Percentiles rank a stretch among this genome's conserved stretches.
Conservation (phyloP, 352 stramenopile genomes). For the Pythium folliculosum region DNA sequence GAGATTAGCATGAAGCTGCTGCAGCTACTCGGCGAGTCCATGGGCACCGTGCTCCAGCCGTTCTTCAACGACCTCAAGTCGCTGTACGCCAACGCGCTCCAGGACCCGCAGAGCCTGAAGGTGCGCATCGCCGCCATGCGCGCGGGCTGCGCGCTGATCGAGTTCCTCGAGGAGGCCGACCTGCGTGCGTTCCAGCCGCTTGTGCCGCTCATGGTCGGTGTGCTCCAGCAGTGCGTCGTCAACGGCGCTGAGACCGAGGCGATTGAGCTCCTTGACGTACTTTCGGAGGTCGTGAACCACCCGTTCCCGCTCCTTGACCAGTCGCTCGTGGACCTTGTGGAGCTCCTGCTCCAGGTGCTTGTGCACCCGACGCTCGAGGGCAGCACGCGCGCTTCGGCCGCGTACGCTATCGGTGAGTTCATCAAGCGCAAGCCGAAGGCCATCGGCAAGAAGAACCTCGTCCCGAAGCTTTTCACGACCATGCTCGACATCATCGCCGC, state of each 20-base stretch:
- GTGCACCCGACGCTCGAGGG: conserved; percentile 74
- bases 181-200: conserved; percentile 71
- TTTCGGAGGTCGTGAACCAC: conserved; percentile 84
- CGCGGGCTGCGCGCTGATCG: conserved; percentile 72
- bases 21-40: conserved; percentile 92
- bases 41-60: conserved; percentile 84
- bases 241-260: conserved; percentile 76
- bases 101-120: conserved; percentile 81
- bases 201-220: conserved; percentile 82
- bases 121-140: conserved; percentile 84
- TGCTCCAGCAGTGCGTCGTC: conserved; percentile 83
- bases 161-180: conserved; percentile 82
- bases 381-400: conserved; percentile 77
- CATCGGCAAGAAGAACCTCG: conserved; percentile 83
- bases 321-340: conserved; percentile 76
- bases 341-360: conserved; percentile 84
- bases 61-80: conserved; percentile 84
- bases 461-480: conserved; percentile 82
- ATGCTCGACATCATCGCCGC: conserved; percentile 85
- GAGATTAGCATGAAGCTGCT: conserved; percentile 95
- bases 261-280: conserved; percentile 87
- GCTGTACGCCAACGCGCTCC: conserved; percentile 67
- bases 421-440: conserved; percentile 90
- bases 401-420: conserved; percentile 82
- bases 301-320: conserved; percentile 86